These are phyloP conservation scores for Pleurotus ostreatus DNA, from an alignment of 768 basidiomycete genomes.

Conservation along the genomic window DNA sequence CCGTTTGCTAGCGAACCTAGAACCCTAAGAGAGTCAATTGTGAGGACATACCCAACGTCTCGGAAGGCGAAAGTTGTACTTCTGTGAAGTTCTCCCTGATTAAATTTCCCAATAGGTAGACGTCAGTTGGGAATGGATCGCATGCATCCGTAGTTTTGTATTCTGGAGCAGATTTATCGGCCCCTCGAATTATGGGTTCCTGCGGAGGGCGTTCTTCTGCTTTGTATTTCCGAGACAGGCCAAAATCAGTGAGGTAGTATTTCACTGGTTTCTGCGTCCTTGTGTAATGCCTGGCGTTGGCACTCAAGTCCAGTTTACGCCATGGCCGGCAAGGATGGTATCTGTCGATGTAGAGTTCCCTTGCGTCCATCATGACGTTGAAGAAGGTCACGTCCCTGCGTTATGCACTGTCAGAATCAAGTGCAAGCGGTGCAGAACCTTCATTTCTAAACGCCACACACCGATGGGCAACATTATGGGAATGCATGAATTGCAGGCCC, in stretches of 20 bases:
- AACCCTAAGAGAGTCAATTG: not conserved
- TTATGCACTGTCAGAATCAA: not conserved
- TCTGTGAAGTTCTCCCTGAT: conserved; percentile 21
- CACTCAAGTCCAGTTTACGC: conserved; percentile 17
- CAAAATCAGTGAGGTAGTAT: conserved; percentile 38
- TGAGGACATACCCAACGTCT: not conserved
- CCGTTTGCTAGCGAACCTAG: conserved; percentile 11
- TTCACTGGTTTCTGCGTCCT: conserved; percentile 24
- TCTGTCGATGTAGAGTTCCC: conserved; percentile 18
- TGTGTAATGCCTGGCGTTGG: conserved; percentile 16
- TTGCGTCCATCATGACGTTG: conserved; percentile 31
- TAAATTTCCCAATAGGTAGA: conserved; percentile 29
- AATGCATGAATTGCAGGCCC: conserved; percentile 21
- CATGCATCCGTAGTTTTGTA: conserved; percentile 18
- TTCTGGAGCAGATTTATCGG: conserved; percentile 39
- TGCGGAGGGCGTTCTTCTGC: conserved; percentile 20
- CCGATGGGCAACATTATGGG: conserved; percentile 19
- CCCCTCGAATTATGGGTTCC: conserved; percentile 29
- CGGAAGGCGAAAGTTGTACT: conserved; percentile 12
- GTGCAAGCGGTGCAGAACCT: not conserved
- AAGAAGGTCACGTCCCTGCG: not conserved
- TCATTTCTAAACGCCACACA: not conserved
- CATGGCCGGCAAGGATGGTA: conserved; percentile 20
- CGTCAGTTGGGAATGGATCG: conserved; percentile 30
- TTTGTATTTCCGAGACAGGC: conserved; percentile 23